Base-by-base conservation (phyloP, 75 land plant genomes). In the Picea sitchensis region DNA sequence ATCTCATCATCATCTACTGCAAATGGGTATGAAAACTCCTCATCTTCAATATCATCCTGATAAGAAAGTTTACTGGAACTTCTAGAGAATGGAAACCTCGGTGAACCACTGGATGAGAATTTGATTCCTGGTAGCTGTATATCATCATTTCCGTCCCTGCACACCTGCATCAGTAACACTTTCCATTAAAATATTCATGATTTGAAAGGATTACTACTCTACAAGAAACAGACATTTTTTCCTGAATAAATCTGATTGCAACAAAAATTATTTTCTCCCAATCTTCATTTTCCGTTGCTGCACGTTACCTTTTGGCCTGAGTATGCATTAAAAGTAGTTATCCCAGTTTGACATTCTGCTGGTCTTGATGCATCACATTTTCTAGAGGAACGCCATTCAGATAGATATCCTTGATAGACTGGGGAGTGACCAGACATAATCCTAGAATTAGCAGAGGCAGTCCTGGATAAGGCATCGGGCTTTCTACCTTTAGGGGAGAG, bases 21-120 rank as follows among this genome's bases (percentile, higher is more conserved):
- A 86, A 94, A 94, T 12, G 95, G 93, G 69, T 90, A 92, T 32
- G 82, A 75, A 84, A 87, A 89, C 36, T 89, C 95, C 78, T 84
- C 84, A 56, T 92, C 90, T 78, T 91, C 94, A 73, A 75, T 78
- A 34, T 94, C 96, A 78, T 90, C 92, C 38, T 81, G 87, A 76
- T 83, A 79, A 56, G 86, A 84, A 34, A 78, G 68, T 82, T 84
- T 88, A 63, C 85, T 90, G 15, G 86, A 80, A 51, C 91, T 86
- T 78, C 91, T 82, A 9, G 89, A 94, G 59, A 83, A 59, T 73
- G 90, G 71, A 21, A 81, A 59, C 41, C 67, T 64, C 44, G 83
- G 83, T 36, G 87, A 83, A 80, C 82, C 41, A 73, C 73, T 56
- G 36, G 75, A 75, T 79, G 84, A 74, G 20, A 71, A 12, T 77